Evolutionary conservation across 75 land plant species (phyloP), one percentile per base, ranked within the genome.

Genomic region (Larix kaempferi): DNA sequence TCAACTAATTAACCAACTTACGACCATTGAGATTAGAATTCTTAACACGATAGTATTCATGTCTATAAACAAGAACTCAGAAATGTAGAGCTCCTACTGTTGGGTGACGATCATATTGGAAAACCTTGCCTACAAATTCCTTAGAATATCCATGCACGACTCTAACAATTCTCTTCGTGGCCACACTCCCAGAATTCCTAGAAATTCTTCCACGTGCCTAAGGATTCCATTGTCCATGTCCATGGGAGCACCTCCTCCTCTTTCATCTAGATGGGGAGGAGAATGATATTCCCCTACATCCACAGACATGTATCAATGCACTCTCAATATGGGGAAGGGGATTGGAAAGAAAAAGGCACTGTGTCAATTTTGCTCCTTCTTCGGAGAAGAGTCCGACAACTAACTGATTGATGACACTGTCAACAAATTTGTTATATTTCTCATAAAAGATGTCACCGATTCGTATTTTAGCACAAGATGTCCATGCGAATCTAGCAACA

Each of bases 331-430:
- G 33, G 33, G 33, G 33, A 29, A 29, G 33, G 33, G 33, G 33
- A 29, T 29, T 1, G 1, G 33, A 29, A 29, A 29, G 33, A 29
- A 29, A 29, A 1, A 0, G 1, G 33, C 33, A 29, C 1, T 29
- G 33, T 29, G 33, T 29, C 33, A 1, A 29, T 29, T 1, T 1
- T 29, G 33, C 33, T 88, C 93, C 93, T 33, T 74, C 86, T 1
- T 94, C 94, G 67, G 83, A 91, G 77, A 94, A 91, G 66, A 94
- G 75, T 41, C 91, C 93, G 58, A 91, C 94, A 39, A 94, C 74
- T 54, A 94, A 71, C 25, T 88, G 85, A 72, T 94, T 93, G 52
- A 94, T 83, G 12, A 92, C 79, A 11, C 86, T 74, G 65, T 94
- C 93, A 26, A 94, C 86, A 77, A 94, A 83, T 12, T 76, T 72